Evolutionary conservation across 768 basidiomycete species (phyloP).

Genomic region (Lentinula detonsa): DNA sequence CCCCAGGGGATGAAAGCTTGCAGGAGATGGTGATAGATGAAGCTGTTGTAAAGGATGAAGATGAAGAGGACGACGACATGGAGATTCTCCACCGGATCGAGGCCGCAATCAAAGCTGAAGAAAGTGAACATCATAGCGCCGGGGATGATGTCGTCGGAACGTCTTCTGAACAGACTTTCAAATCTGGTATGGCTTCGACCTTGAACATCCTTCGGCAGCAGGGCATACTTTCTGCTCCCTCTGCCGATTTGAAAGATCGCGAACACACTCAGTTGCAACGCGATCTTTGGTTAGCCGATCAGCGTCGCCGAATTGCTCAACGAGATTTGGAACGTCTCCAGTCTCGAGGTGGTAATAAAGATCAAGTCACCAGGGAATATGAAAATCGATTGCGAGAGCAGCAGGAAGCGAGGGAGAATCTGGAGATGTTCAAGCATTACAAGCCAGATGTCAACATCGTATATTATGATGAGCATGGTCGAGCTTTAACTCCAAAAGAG

Average conservation of each 20-base stretch:
- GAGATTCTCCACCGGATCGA: conserved; percentile 77
- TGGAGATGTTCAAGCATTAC: conserved; percentile 87
- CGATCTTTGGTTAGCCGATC: conserved; percentile 87
- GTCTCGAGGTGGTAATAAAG: conserved; percentile 76
- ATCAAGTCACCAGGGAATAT: conserved; percentile 91
- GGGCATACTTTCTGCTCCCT: conserved; percentile 71
- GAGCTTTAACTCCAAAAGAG: conserved; percentile 85
- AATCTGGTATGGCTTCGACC: conserved; percentile 82
- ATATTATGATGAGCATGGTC: conserved; percentile 95
- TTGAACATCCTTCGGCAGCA: conserved; percentile 86
- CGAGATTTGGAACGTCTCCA: conserved; percentile 77
- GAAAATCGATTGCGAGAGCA: conserved; percentile 91
- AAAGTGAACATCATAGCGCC: conserved; percentile 45
- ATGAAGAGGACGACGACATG: conserved; percentile 61
- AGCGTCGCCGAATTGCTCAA: conserved; percentile 67
- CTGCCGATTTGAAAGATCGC: conserved; percentile 62
- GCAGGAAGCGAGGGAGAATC: conserved; percentile 75
- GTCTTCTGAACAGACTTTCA: conserved; percentile 72
- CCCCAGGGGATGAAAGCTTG: conserved; percentile 54
- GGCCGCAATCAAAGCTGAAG: conserved; percentile 56
- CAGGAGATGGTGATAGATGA: conserved; percentile 82
- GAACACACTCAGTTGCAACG: conserved; percentile 80
- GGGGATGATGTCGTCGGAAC: conserved; percentile 49
- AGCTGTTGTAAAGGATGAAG: conserved; percentile 74
- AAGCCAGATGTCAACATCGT: conserved; percentile 96